phyloP scores from a whole-genome alignment of 768 basidiomycete genomes.

The Crepidotus variabilis region DNA sequence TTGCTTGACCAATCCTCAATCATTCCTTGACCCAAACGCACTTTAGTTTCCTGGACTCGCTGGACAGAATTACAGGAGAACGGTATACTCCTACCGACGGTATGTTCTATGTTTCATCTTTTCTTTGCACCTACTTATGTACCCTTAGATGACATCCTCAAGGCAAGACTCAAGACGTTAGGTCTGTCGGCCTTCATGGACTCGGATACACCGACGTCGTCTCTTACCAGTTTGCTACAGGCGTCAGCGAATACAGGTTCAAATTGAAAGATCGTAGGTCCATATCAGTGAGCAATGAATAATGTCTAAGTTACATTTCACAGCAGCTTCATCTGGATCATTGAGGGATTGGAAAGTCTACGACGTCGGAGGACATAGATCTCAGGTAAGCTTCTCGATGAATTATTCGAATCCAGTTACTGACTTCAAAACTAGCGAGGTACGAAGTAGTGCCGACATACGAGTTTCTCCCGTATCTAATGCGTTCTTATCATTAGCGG shows the following conservation, averaged over 20 bases:
- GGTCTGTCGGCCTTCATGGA: constrained; percentile 71
- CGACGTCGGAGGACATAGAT: constrained; percentile 74
- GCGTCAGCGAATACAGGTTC: constrained; percentile 17
- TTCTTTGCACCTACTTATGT: constrained; percentile 1
- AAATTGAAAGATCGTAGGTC: background rate
- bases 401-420: background rate
- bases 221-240: constrained; percentile 40
- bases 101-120: constrained; percentile 21
- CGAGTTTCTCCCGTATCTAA: too few species aligned
- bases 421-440: too few species aligned
- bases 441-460: too few species aligned
- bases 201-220: constrained; percentile 71
- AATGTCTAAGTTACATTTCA: background rate
- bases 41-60: constrained; percentile 61
- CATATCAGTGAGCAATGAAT: background rate
- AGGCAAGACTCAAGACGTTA: constrained; percentile 68
- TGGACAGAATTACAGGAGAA: constrained; percentile 59
- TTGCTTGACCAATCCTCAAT: background rate
- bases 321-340: background rate
- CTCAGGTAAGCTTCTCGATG: constrained; percentile 42
- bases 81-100: constrained; percentile 71
- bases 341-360: constrained; percentile 49
- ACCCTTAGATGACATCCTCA: constrained; percentile 64
- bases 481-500: constrained; percentile 33
- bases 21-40: background rate